These are phyloP conservation scores for Penicillium riverlandense DNA, from an alignment of 495 filamentous ascomycete genomes.

Conservation along the genomic window DNA sequence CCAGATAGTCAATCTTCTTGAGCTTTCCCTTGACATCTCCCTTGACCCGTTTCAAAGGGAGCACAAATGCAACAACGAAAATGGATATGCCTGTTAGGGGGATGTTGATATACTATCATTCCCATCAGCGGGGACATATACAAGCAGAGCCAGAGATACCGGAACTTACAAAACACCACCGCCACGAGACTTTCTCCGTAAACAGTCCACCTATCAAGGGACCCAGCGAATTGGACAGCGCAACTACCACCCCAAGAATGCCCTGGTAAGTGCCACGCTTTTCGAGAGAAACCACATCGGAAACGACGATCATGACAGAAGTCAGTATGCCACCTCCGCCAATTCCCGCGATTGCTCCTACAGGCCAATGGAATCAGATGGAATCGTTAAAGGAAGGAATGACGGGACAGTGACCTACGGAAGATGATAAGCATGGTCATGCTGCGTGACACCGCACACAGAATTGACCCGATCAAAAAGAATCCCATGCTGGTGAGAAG, in stretches of 20 bases:
- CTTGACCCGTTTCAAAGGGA: not conserved
- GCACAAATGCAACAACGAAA: not conserved
- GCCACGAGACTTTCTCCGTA: constrained; percentile 36
- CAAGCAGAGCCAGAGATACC: too few species aligned
- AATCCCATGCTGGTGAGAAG: too few species aligned
- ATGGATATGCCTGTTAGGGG: not conserved
- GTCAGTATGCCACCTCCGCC: constrained; percentile 24
- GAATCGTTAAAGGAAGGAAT: too few species aligned
- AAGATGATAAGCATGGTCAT: too few species aligned
- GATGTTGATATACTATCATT: not conserved
- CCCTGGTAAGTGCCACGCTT: constrained; percentile 39
- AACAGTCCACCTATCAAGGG: constrained; percentile 30
- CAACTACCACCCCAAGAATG: constrained; percentile 34
- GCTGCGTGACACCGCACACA: too few species aligned
- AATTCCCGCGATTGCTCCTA: constrained; percentile 55
- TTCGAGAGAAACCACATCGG: constrained; percentile 28
- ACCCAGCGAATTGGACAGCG: constrained; percentile 33
- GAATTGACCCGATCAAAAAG: too few species aligned
- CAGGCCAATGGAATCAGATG: too few species aligned
- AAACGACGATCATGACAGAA: constrained; percentile 23
- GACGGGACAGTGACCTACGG: too few species aligned
- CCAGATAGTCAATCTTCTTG: too few species aligned
- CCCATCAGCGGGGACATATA: too few species aligned
- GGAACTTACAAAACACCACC: constrained; percentile 34
- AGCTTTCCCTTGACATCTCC: too few species aligned